phyloP scores from a whole-genome alignment of 2,329 filamentous ascomycete genomes.

The Fusarium udum region DNA sequence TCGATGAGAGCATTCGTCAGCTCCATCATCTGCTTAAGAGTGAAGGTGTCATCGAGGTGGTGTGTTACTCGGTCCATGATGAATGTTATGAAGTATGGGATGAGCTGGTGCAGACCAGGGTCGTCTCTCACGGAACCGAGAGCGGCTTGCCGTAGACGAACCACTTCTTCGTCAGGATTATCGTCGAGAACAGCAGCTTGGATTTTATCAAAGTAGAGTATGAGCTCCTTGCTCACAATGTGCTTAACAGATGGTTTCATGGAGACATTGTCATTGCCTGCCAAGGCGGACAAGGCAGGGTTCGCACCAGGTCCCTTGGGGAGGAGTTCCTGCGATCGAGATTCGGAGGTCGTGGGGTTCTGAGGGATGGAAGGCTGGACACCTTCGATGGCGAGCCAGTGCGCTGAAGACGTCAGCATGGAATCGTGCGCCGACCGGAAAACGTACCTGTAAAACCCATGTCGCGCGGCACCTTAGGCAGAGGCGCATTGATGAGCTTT shows the following conservation, averaged over 20 bases:
- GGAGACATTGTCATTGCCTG: constrained; percentile 83
- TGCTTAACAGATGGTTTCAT: constrained; percentile 96
- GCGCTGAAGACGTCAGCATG: constrained; percentile 64
- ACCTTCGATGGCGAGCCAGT: constrained; percentile 97
- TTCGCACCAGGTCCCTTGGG: constrained; percentile 92
- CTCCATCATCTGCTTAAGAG: constrained; percentile 91
- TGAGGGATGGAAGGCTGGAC: constrained; percentile 97
- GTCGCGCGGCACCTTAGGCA: constrained; percentile 94
- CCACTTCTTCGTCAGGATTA: constrained; percentile 79
- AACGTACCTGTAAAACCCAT: constrained; percentile 84
- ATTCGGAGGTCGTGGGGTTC: constrained; percentile 89
- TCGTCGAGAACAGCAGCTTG: constrained; percentile 89
- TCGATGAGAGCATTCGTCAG: constrained; percentile 84
- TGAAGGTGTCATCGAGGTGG: constrained; percentile 87
- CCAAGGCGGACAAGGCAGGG: constrained; percentile 80
- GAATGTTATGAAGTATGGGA: constrained; percentile 97
- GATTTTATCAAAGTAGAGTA: constrained; percentile 96
- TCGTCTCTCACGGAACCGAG: constrained; percentile 87
- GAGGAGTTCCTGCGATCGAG: constrained; percentile 83
- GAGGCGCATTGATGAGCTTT: constrained; percentile 94
- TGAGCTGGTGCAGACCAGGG: constrained; percentile 91
- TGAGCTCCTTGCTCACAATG: constrained; percentile 93
- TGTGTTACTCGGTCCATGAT: constrained; percentile 97
- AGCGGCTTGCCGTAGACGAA: constrained; percentile 80
- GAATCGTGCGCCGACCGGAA: no score